These are phyloP conservation scores for Hygrocybe coccinea DNA, from an alignment of 768 basidiomycete genomes.

Conservation along the genomic window DNA sequence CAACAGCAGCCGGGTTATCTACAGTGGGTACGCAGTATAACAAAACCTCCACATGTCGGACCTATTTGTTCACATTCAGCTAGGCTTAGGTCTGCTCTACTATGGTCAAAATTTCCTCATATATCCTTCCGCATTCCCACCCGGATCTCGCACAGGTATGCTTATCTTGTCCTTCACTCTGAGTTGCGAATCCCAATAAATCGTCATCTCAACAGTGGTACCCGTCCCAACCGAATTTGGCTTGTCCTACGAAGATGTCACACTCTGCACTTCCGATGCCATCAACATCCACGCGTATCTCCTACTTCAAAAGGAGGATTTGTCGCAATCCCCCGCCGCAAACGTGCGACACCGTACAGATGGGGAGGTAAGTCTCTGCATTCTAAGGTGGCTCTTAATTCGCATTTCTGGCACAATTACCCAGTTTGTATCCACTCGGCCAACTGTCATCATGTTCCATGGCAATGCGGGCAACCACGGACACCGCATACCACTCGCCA, in stretches of 20 bases:
- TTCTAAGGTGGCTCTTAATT: not conserved
- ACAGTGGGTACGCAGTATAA: constrained; percentile 44
- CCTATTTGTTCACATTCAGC: constrained; percentile 6
- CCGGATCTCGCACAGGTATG: constrained; percentile 73
- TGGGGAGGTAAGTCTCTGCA: constrained; percentile 48
- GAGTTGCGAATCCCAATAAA: not conserved
- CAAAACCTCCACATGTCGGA: not conserved
- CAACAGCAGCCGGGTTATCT: constrained; percentile 53
- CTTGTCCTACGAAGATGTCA: constrained; percentile 70
- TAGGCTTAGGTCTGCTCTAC: constrained; percentile 72
- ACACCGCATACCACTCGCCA: constrained; percentile 84
- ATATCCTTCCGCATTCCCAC: constrained; percentile 78
- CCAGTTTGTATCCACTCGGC: constrained; percentile 50
- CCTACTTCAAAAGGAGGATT: constrained; percentile 56
- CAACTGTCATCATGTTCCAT: constrained; percentile 91
- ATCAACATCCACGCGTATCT: constrained; percentile 73
- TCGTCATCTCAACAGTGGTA: constrained; percentile 56
- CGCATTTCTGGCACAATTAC: not conserved
- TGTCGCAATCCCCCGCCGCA: constrained; percentile 34
- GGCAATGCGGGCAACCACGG: constrained; percentile 86
- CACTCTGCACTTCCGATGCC: constrained; percentile 67
- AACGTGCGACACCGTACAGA: constrained; percentile 37
- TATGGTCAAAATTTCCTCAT: constrained; percentile 87
- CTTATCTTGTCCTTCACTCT: not conserved
- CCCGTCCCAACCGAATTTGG: constrained; percentile 63